A percentile compares a stretch with the other conserved stretches of the same genome.
These are phyloP conservation scores for Colletotrichum viniferum DNA, from an alignment of 2,329 filamentous ascomycete genomes.

Conservation along the genomic window DNA sequence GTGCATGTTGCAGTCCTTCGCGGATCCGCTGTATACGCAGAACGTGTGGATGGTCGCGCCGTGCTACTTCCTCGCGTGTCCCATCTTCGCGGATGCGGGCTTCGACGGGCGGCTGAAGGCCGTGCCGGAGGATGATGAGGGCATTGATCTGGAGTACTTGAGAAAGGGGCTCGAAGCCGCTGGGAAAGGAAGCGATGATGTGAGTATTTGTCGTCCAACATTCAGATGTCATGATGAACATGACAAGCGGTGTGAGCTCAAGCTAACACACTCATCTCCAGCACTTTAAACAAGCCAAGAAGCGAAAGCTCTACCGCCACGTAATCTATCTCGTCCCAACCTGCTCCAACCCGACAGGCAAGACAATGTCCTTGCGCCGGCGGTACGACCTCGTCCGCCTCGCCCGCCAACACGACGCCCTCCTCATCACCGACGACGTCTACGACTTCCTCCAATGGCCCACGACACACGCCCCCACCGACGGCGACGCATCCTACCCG, in stretches of 20 bases:
- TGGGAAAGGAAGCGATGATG: background rate
- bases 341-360: conserved; percentile 86
- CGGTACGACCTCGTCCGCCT: conserved; percentile 74
- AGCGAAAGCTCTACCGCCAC: conserved; percentile 81
- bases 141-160: conserved; percentile 71
- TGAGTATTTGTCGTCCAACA: background rate
- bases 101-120: conserved; percentile 70
- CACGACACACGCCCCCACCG: conserved; percentile 20
- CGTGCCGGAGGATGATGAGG: conserved; percentile 78
- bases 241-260: background rate
- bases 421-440: conserved; percentile 90
- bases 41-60: conserved; percentile 83
- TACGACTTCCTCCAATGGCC: conserved; percentile 93
- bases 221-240: background rate
- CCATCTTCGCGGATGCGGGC: conserved; percentile 84
- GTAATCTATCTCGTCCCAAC: conserved; percentile 89
- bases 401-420: conserved; percentile 78
- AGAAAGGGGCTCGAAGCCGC: conserved; percentile 44
- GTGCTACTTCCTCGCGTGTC: conserved; percentile 82
- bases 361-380: conserved; percentile 75
- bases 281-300: conserved; percentile 14
- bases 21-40: conserved; percentile 76
- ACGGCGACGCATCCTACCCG: conserved; percentile 31
- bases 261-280: background rate
- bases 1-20: conserved; percentile 77